Percentiles rank a stretch among this genome's conserved stretches.
phyloP scores from a whole-genome alignment of 2,329 filamentous ascomycete species.

The Microcyclospora tardicrescens region DNA sequence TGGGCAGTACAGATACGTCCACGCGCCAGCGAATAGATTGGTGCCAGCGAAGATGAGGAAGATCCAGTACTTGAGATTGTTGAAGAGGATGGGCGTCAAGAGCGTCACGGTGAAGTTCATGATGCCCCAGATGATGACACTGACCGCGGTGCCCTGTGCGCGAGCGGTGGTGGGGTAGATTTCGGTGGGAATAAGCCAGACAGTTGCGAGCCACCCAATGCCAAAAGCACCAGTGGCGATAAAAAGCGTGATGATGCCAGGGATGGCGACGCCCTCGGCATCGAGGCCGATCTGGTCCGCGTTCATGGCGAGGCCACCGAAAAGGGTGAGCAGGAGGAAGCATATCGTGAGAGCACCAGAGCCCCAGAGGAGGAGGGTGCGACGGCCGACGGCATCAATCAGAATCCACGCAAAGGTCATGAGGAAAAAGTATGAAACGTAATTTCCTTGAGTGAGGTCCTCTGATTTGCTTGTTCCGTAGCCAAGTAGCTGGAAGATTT shows the following conservation, averaged over 20 bases:
- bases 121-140: constrained; percentile 44
- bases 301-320: constrained; percentile 37
- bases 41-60: constrained; percentile 44
- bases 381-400: constrained; percentile 43
- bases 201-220: constrained; percentile 46
- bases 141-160: constrained; percentile 42
- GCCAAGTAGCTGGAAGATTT: constrained; percentile 50
- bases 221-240: constrained; percentile 48
- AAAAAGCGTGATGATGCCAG: constrained; percentile 41
- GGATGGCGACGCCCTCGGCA: constrained; percentile 33
- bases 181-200: constrained; percentile 48
- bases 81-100: constrained; percentile 46
- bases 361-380: constrained; percentile 42
- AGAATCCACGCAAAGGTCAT: constrained; percentile 50
- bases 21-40: constrained; percentile 41
- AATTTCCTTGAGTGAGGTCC: constrained; percentile 47
- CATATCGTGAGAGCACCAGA: constrained; percentile 35
- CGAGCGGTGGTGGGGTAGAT: constrained; percentile 44
- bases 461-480: constrained; percentile 40
- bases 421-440: constrained; percentile 46
- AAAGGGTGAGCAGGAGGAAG: constrained; percentile 40
- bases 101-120: constrained; percentile 47
- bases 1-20: constrained; percentile 41
- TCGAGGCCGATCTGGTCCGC: constrained; percentile 26
- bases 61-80: constrained; percentile 45